Base-by-base conservation (phyloP, 805 yeast genomes). In the Saccharomycopsis sp. region DNA sequence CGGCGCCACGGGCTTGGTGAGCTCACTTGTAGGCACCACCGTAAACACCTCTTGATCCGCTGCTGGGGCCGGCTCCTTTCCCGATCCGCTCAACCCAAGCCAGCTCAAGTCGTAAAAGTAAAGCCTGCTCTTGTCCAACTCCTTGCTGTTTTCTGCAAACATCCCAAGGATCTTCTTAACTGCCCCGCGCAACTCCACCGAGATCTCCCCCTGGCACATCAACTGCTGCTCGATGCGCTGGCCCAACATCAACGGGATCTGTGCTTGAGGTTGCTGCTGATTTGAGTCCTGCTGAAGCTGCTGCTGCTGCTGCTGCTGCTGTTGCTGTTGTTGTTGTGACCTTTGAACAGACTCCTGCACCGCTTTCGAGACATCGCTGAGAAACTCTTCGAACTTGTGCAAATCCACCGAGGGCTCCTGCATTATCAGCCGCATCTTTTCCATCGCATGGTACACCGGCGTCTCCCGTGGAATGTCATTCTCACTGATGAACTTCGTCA, bases 191-290 rank as follows among this genome's bases (percentile, higher is more conserved):
- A 36, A 20, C 29, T 43, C 47, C 9, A 36, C 32, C 3, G 49
- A 47, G 16, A 46, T 34, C 26, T 23, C 26, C 12, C 47, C 49
- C 27, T 46, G 39, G 25, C 47, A 43, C 12, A 46, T 30, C 2
- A 46, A 31, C 31, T 27, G 26, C 17, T 46, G 43, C 34, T 45
- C 48, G n/a, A 45, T 33, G 15, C 27, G 30, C 12, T 19, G 29
- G n/a, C n/a, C n/a, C n/a, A n/a, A n/a, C n/a, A n/a, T n/a, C n/a
- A n/a, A n/a, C 10, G 30, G 31, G 19, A 9, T 15, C 7, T 10
- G 16, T 5, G 22, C 38, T 23, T 5, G 23, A 4, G 9, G 4
- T 23, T 35, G 9, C 2, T 19, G 13, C n/a, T 10, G 7, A 18
- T 13, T 13, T n/a, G 29, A 8, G 27, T 25, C 27, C n/a, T n/a